phyloP scores from a whole-genome alignment of 129 eudicot genomes.

The Daucus carota region DH1_v3.0 NC_030385.2:7400001-7400500 shows the following conservation, averaged over 20 bases:
- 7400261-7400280: constrained; percentile 97
- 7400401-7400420: constrained; percentile 93
- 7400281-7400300: constrained; percentile 15
- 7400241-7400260: constrained; percentile 97
- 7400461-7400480: not conserved
- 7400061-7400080: not conserved
- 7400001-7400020: constrained; percentile 4
- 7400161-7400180: not conserved
- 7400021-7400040: not conserved
- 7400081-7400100: not conserved
- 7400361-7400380: constrained; percentile 98
- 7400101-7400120: not conserved
- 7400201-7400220: constrained; percentile 42
- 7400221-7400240: constrained; percentile 99
- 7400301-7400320: not conserved
- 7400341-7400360: constrained; percentile 30
- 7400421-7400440: constrained; percentile 44
- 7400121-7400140: not conserved
- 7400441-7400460: constrained; percentile 1
- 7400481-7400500: not conserved
- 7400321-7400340: constrained; percentile 1
- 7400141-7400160: not conserved
- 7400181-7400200: not conserved
- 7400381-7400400: constrained; percentile 89
- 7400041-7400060: not conserved